Conservation (phyloP, 495 filamentous ascomycete species). For the Cenococcum geophilum region DNA sequence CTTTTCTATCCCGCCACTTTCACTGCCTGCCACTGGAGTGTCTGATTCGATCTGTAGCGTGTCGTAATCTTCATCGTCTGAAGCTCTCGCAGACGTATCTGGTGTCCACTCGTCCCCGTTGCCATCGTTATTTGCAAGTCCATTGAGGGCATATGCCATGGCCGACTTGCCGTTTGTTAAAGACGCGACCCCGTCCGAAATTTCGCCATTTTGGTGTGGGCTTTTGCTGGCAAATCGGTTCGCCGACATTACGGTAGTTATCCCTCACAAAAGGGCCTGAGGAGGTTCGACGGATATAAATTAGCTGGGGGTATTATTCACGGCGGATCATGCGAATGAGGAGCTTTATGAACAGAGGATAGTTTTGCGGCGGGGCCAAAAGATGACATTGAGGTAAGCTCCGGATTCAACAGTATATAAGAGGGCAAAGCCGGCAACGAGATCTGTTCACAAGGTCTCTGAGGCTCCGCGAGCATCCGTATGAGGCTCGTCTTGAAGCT, state of each 20-base stretch:
- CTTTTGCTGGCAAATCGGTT: background rate
- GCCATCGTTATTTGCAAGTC: background rate
- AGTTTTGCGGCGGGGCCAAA: background rate
- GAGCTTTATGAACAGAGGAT: background rate
- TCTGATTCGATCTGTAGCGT: background rate
- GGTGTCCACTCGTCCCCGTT: background rate
- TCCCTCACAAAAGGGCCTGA: background rate
- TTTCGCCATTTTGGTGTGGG: background rate
- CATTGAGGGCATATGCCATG: conserved; percentile 4
- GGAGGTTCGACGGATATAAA: background rate
- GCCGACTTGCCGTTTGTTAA: conserved; percentile 8
- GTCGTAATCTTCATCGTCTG: background rate
- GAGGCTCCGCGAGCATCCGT: conserved; percentile 4
- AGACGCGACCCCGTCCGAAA: background rate
- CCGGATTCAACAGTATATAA: background rate
- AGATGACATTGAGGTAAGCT: conserved; percentile 4
- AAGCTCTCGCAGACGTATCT: background rate
- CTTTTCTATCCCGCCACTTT: background rate
- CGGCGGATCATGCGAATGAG: background rate
- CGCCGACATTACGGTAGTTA: background rate
- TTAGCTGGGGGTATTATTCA: background rate
- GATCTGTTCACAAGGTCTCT: background rate
- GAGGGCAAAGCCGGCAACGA: background rate
- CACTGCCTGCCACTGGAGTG: background rate
- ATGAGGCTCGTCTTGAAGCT: no score